Base-by-base conservation (phyloP, 345 rosid genomes). In the Ceriops tagal region DNA sequence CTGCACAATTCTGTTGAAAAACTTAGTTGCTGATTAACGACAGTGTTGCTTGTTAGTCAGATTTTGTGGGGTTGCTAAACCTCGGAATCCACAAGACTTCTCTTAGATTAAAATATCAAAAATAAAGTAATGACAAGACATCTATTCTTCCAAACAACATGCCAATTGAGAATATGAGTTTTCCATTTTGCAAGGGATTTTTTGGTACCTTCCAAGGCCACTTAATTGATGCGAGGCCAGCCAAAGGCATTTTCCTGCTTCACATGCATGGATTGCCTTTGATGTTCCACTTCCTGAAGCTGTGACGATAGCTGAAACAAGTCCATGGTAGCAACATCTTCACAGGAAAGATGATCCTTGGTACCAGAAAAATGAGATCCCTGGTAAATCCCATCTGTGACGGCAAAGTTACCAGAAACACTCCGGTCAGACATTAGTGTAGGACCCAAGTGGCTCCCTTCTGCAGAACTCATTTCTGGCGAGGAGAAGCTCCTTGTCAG, bases 241-340 rank as follows among this genome's bases (percentile, higher is more conserved):
- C 72, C 67, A 56, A 83, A 77, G 66, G 78, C 80, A 35, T 79
- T 79, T 76, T 81, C 91, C 32, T 78, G 88, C 71, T 85, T 82
- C 49, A 82, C 80, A 51, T 80, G 80, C 80, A 70, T 66, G 49
- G 80, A 83, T 68, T 75, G 88, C 78, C 86, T 89, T 69, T 86
- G 92, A 74, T 71, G 81, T 73, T 90, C 96, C 34, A 92, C 90
- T 62, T 82, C 83, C 65, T 83, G 88, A 77, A 89, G 96, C 81
- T 86, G 91, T 0, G 91, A 85, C 3, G 97, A 89, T 22, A 93
- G 73, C 43, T 85, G 93, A 31, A 84, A 78, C 83, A 90, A 79
- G 86, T 91, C 87, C 55, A 87, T 83, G 0, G 92, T 88, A 4
- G 86, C 55, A 43, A 74, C 84, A 58, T 82, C 83, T 61, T 67